A percentile compares a stretch with the other conserved stretches of the same genome.
Conservation (phyloP, 805 yeast species). For the Wickerhamiella kazuoi region DNA sequence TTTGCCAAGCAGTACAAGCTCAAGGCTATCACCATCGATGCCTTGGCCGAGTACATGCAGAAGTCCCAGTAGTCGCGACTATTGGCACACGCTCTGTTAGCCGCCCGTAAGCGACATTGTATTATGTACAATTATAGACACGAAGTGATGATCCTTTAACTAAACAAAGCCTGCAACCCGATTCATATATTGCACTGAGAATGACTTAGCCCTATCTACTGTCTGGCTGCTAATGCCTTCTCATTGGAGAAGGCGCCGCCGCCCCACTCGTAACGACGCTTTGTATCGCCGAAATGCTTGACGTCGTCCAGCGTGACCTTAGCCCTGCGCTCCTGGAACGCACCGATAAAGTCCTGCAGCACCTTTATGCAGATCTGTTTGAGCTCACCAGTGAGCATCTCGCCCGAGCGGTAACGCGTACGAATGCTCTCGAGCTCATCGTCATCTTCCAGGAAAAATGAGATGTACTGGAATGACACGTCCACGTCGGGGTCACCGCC, state of each 20-base stretch:
- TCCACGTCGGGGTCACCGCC: constrained; percentile 96
- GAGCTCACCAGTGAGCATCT: constrained; percentile 79
- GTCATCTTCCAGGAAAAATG: constrained; percentile 83
- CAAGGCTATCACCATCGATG: constrained; percentile 65
- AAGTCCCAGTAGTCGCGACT: no score
- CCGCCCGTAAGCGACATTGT: no score
- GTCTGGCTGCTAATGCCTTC: no score
- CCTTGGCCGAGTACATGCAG: constrained; percentile 37
- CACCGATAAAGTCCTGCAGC: constrained; percentile 60
- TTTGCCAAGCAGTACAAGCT: constrained; percentile 47
- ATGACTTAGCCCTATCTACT: no score
- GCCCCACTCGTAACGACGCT: constrained; percentile 64
- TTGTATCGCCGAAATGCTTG: constrained; percentile 45
- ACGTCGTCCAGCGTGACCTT: constrained; percentile 43
- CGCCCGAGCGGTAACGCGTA: constrained; percentile 58
- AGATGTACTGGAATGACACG: constrained; percentile 82
- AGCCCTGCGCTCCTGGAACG: constrained; percentile 65
- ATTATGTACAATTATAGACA: no score
- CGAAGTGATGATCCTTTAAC: no score
- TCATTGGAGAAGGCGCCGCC: constrained; percentile 35
- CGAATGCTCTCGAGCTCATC: constrained; percentile 46
- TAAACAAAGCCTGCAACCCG: no score
- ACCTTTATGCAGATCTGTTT: constrained; percentile 70
- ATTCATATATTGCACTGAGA: no score
- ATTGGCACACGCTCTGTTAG: no score